Evolutionary conservation across 2,329 filamentous ascomycete species (phyloP).

Genomic region (Zasmidium cellare): DNA sequence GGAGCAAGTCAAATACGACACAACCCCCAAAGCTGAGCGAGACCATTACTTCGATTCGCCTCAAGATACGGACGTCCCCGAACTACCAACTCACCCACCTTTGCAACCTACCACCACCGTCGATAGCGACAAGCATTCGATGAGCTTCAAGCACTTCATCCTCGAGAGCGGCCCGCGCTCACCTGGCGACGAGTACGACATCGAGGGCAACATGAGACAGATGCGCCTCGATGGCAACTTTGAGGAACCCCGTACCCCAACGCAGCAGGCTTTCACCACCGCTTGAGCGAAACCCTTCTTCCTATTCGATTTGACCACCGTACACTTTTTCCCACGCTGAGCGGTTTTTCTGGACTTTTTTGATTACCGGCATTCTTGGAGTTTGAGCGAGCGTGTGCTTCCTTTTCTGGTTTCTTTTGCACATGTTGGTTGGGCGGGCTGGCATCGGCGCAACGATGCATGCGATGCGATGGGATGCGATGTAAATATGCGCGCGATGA

Average conservation of each 20-base stretch:
- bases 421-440: too few relatives aligned
- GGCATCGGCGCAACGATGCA: neutral
- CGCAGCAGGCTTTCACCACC: slow-evolving; percentile 16
- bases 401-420: neutral
- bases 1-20: slow-evolving; percentile 47
- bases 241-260: slow-evolving; percentile 24
- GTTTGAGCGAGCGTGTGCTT: neutral
- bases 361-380: neutral
- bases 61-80: slow-evolving; percentile 1
- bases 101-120: neutral
- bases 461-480: neutral
- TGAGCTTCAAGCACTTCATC: slow-evolving; percentile 32
- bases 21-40: slow-evolving; percentile 44
- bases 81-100: neutral
- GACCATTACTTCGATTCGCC: slow-evolving; percentile 35
- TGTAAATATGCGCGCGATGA: neutral
- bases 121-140: slow-evolving; percentile 15
- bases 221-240: slow-evolving; percentile 8
- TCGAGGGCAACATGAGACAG: neutral
- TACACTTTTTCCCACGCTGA: neutral
- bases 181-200: neutral
- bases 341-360: too few relatives aligned
- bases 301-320: neutral
- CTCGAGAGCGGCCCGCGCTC: slow-evolving; percentile 18
- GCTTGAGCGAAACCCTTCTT: neutral